A percentile compares a stretch with the other conserved stretches of the same genome.
Conservation (phyloP, 2,329 filamentous ascomycete species). For the Decorospora gaudefroyi region DNA sequence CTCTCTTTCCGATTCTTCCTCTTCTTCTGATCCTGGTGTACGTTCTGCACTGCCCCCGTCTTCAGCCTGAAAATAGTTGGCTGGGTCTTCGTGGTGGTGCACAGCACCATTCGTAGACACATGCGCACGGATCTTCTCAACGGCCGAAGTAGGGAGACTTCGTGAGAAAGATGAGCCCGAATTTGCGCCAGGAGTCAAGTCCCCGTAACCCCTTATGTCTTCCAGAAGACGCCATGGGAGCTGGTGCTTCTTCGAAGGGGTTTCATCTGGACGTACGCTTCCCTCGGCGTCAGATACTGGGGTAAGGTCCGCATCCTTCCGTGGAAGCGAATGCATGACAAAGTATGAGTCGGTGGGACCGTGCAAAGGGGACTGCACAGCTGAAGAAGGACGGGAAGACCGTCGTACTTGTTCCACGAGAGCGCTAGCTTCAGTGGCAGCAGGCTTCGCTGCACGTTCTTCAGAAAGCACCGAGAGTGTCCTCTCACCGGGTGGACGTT, state of each 20-base stretch:
- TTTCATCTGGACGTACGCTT: slow-evolving; percentile 4
- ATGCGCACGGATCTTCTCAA: slow-evolving; percentile 40
- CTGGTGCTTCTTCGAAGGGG: slow-evolving; percentile 16
- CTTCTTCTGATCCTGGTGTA: slow-evolving; percentile 51
- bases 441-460: slow-evolving; percentile 23
- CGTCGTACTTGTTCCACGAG: slow-evolving; percentile 27
- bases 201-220: slow-evolving; percentile 61
- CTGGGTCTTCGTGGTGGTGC: slow-evolving; percentile 28
- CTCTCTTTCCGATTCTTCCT: slow-evolving; percentile 71
- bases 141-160: slow-evolving; percentile 49
- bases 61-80: slow-evolving; percentile 39
- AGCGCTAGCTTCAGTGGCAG: slow-evolving; percentile 15
- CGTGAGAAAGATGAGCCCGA: slow-evolving; percentile 58
- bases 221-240: slow-evolving; percentile 59
- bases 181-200: slow-evolving; percentile 54
- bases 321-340: slow-evolving; percentile 23
- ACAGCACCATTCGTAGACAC: slow-evolving; percentile 21
- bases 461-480: slow-evolving; percentile 31
- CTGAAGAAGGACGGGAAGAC: slow-evolving; percentile 32
- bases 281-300: slow-evolving; percentile 3
- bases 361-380: slow-evolving; percentile 32
- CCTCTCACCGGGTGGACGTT: slow-evolving; percentile 43
- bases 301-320: slow-evolving; percentile 10
- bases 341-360: slow-evolving; percentile 37
- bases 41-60: slow-evolving; percentile 26